Conservation (phyloP, 257 asterid genomes). For the Capsicum pubescens region DNA sequence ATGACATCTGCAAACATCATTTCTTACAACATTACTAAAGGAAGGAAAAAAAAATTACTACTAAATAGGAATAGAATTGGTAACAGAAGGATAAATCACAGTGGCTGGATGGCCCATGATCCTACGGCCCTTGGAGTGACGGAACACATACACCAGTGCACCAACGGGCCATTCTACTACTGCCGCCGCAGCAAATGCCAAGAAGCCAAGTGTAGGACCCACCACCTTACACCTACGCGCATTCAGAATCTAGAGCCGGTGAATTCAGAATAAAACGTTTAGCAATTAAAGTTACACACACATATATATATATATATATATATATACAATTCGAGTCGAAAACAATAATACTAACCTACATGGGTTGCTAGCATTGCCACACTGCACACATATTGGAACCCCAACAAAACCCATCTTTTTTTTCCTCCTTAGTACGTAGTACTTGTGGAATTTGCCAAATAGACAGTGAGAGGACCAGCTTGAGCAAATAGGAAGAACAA, state of each 20-base stretch:
- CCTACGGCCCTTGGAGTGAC: constrained; percentile 84
- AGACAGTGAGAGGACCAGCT: neutral
- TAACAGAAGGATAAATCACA: constrained; percentile 65
- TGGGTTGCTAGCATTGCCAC: constrained; percentile 72
- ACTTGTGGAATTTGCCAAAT: neutral
- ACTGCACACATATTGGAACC: constrained; percentile 56
- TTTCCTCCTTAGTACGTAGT: neutral
- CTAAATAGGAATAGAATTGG: constrained; percentile 61
- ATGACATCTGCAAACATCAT: neutral
- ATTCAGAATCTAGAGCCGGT: neutral
- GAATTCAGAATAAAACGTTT: no score
- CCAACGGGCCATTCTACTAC: constrained; percentile 92
- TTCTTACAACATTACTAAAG: constrained; percentile 10
- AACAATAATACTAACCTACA: constrained; percentile 46
- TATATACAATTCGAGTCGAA: neutral
- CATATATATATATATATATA: no score
- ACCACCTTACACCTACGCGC: constrained; percentile 77
- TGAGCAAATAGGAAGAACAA: neutral
- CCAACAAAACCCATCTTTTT: constrained; percentile 32
- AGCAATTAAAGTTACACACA: no score
- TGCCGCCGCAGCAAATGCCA: constrained; percentile 78
- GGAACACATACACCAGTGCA: constrained; percentile 73
- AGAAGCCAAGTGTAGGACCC: constrained; percentile 82
- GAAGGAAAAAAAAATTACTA: neutral
- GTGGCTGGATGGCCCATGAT: constrained; percentile 83